Base-by-base conservation (phyloP, 306 rosid species). In the Ochetophila trinervis region DNA sequence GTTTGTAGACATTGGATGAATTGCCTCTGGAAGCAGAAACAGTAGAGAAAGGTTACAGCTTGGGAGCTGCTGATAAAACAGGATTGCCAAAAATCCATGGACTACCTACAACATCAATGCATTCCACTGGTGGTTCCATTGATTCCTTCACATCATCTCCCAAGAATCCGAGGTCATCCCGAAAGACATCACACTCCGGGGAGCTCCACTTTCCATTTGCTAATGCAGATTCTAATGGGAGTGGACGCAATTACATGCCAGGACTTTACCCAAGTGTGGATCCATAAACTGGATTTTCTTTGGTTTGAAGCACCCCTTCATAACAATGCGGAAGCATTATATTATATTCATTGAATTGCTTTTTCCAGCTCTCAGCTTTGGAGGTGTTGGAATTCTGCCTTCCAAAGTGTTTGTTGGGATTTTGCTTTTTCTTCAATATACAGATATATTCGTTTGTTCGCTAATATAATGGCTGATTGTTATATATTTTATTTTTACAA, bases 1-100 rank as follows among this genome's bases (percentile, higher is more conserved):
- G 58, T 70, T 60, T 32, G 65, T 74, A 93, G 99, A 91, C 92
- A 50, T 77, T 93, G 86, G 99, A 93, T 62, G 97, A 93, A 40
- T 74, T 93, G 58, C 99, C 99, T 59, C 53, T 88, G 84, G 97
- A 90, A 79, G 96, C 99, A 3, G 99, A 93, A 74, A 81, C 99
- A 19, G 86, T 93, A 40, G 99, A 93, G 76, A 93, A 87, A 70
- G 99, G 97, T 62, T 90, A 79, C 76, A 81, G 76, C 72, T 69
- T 83, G 74, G 88, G 85, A 44, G 60, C 45, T 40, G 45, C 87
- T 21, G 99, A 88, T 69, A 68, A 91, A 47, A 88, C 86, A 9
- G 99, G 97, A 70, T 78, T 93, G 78, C 99, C 99, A 17, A 90
- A 71, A 87, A 86, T 87, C 78, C 87, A 83, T 52, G 97, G 99